Evolutionary conservation across 2,329 filamentous ascomycete genomes (phyloP).

Genomic region (Arachnopeziza araneosa): DNA sequence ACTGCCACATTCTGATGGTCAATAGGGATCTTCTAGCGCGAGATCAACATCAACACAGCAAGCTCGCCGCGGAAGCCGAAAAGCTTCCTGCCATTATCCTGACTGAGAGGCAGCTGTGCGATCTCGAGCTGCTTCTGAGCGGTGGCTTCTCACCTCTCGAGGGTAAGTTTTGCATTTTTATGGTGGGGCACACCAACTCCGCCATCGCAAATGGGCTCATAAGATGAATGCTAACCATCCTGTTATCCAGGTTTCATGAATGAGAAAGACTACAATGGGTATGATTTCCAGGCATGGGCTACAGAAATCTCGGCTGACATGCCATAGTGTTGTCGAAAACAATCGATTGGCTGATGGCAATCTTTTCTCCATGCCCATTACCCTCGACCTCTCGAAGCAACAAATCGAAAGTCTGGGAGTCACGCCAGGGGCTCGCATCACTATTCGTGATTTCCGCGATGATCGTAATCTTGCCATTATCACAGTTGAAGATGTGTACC

Average conservation of each 20-base stretch:
- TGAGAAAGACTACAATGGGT: conserved; percentile 95
- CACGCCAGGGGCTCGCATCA: conserved; percentile 75
- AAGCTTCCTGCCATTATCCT: conserved; percentile 77
- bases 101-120: conserved; percentile 91
- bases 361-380: conserved; percentile 96
- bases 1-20: conserved; percentile 3
- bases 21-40: conserved; percentile 76
- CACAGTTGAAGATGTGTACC: conserved; percentile 92
- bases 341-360: conserved; percentile 81
- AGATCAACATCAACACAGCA: conserved; percentile 74
- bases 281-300: conserved; percentile 32
- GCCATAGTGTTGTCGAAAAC: conserved; percentile 73
- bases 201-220: conserved; percentile 11
- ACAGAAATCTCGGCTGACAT: conserved; percentile 28
- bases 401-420: conserved; percentile 70
- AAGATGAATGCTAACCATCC: conserved; percentile 24
- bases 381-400: conserved; percentile 74
- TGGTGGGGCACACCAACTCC: conserved; percentile 24
- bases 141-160: conserved; percentile 97
- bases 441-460: conserved; percentile 91
- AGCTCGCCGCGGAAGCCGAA: conserved; percentile 82
- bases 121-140: conserved; percentile 94
- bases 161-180: conserved; percentile 51
- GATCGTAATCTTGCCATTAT: conserved; percentile 94
- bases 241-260: conserved; percentile 76